Conservation (phyloP, 257 asterid species). For the Eustoma russellianum region DNA sequence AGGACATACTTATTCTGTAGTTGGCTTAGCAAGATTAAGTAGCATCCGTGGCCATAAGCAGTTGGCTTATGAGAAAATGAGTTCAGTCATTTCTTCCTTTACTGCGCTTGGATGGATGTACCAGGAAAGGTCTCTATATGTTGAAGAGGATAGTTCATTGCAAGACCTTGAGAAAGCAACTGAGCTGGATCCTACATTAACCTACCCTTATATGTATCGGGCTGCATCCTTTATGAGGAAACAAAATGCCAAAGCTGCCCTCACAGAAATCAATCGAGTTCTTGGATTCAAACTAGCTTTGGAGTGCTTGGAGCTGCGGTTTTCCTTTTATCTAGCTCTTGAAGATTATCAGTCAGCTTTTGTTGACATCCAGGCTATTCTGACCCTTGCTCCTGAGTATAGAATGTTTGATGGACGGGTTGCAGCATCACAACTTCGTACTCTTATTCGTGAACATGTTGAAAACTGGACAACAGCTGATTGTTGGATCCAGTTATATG, state of each 20-base stretch:
- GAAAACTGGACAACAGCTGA: conserved; percentile 97
- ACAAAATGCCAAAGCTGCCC: conserved; percentile 65
- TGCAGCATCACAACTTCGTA: conserved; percentile 71
- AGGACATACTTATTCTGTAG: conserved; percentile 74
- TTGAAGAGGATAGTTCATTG: conserved; percentile 45
- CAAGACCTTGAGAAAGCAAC: conserved; percentile 80
- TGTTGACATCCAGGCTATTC: conserved; percentile 88
- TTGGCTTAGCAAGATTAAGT: conserved; percentile 72
- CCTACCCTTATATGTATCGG: conserved; percentile 94
- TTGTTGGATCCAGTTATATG: conserved; percentile 95
- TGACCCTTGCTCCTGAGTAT: conserved; percentile 71
- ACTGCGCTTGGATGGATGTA: conserved; percentile 94
- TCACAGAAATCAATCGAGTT: conserved; percentile 72
- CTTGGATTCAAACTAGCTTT: conserved; percentile 89
- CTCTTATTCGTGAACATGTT: conserved; percentile 83
- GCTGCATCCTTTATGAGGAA: conserved; percentile 93
- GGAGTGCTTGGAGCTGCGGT: conserved; percentile 92
- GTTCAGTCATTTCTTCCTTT: conserved; percentile 51
- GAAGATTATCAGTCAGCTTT: conserved; percentile 89
- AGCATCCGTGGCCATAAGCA: conserved; percentile 40
- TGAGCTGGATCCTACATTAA: conserved; percentile 82
- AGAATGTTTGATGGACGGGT: conserved; percentile 88
- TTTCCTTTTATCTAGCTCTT: conserved; percentile 74
- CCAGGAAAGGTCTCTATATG: conserved; percentile 85
- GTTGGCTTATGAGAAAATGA: conserved; percentile 50